phyloP scores from a whole-genome alignment of 2,329 filamentous ascomycete genomes.

The Dendryphion nanum region DNA sequence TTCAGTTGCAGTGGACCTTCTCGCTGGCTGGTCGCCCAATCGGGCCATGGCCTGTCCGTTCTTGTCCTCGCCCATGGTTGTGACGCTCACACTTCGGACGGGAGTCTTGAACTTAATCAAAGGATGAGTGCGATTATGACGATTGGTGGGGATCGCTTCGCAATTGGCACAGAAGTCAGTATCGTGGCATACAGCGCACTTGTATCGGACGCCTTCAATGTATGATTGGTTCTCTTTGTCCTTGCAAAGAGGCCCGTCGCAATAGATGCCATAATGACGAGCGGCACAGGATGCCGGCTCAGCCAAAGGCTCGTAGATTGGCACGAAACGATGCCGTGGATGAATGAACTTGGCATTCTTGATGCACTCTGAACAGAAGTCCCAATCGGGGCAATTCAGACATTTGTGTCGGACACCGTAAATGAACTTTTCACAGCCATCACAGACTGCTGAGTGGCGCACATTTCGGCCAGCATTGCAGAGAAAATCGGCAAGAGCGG shows the following conservation, averaged over 20 bases:
- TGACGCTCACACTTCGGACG: constrained; percentile 82
- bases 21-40: constrained; percentile 66
- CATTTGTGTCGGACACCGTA: constrained; percentile 93
- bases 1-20: constrained; percentile 54
- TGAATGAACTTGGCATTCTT: constrained; percentile 67
- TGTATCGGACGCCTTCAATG: constrained; percentile 88
- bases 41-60: constrained; percentile 63
- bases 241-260: constrained; percentile 87
- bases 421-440: constrained; percentile 88
- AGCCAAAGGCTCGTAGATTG: constrained; percentile 73
- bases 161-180: constrained; percentile 93
- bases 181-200: constrained; percentile 94
- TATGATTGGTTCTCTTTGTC: constrained; percentile 53
- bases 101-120: constrained; percentile 96
- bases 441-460: constrained; percentile 85
- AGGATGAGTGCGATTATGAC: constrained; percentile 93
- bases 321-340: constrained; percentile 81
- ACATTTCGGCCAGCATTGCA: constrained; percentile 78
- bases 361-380: constrained; percentile 82
- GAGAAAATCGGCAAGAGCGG: constrained; percentile 63
- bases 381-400: constrained; percentile 94
- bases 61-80: constrained; percentile 75
- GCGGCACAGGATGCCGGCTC: constrained; percentile 46
- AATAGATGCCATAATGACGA: constrained; percentile 83
- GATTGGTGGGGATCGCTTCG: constrained; percentile 80